Base-by-base conservation (phyloP, 2,329 filamentous ascomycete genomes). In the Beauveria caledonica region DNA sequence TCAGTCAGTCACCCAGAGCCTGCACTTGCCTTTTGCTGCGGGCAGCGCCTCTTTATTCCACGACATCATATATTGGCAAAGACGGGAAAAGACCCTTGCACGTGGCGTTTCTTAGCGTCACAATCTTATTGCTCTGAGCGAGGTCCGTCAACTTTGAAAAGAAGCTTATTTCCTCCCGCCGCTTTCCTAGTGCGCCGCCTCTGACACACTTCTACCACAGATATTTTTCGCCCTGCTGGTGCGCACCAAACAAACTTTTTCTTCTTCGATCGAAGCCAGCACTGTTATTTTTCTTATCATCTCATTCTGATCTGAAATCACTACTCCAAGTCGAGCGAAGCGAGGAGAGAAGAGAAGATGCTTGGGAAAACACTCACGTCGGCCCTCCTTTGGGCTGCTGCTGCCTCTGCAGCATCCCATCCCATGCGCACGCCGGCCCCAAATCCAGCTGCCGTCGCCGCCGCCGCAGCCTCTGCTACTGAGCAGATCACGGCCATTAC, bases 401-500 rank as follows among this genome's bases (percentile, higher is more conserved):
- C 46, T 27, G 60, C 40, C 21, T 33, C 53, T 10, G 60, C 52
- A 6, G 58, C 42, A 15, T 60, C 42, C 3, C 42, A 60, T 60
- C 58, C 58, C 5, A 54, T 60, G 50, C 50, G 58, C 10, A 60
- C 58, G 17, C 40, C 58, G 10, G 58, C 58, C 9, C 58, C 58
- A 9, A 21, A 60, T 10, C 58, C 58, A 19, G 58, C 50, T 29
- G 58, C 50, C 5, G 27, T 40, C 4, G 58, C 56, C 10, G 62
- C 60, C 11, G 10, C 59, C 23, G 46, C 53, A 11, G 61, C 68
- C 13, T 60, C 67, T 17, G 11, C 33, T 13, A 36, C 33, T 13
- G 33, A 13, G 13, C 33, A 36, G 33, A 65, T 76, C 15, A 76
- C 74, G 1, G 74, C 73, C 36, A 67, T 78, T 15, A 74, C 75